Evolutionary conservation across 2,329 filamentous ascomycete genomes (phyloP).

Genomic region (Aspergillus fijiensis): DNA sequence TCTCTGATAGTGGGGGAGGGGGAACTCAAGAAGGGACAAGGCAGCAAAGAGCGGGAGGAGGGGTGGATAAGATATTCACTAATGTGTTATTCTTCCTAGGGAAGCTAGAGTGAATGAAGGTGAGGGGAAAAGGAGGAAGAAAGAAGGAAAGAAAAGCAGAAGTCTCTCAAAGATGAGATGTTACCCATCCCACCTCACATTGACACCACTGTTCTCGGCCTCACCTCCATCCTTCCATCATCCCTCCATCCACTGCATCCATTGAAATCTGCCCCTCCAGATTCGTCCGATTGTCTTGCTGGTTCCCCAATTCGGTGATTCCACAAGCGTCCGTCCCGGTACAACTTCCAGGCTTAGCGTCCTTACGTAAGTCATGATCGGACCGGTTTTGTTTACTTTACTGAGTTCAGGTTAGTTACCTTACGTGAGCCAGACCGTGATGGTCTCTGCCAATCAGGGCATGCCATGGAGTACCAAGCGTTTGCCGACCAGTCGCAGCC

Average conservation of each 20-base stretch:
- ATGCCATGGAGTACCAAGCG: constrained; percentile 14
- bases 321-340: not conserved
- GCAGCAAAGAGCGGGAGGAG: not conserved
- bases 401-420: not conserved
- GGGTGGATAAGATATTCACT: not conserved
- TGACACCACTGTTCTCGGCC: not conserved
- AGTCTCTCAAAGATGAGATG: not conserved
- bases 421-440: constrained; percentile 12
- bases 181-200: not conserved
- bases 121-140: not conserved
- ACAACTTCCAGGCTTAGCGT: not conserved
- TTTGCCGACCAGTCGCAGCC: constrained; percentile 13
- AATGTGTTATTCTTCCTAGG: not conserved
- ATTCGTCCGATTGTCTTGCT: not conserved
- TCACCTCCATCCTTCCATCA: not conserved
- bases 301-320: not conserved
- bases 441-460: constrained; percentile 21
- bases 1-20: not conserved
- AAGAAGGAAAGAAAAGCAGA: not conserved
- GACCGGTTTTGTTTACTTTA: not conserved
- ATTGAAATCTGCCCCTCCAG: constrained; percentile 5
- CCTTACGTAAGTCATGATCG: not conserved
- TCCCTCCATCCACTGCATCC: constrained; percentile 3
- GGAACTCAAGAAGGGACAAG: not conserved
- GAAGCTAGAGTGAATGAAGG: not conserved